A percentile compares a stretch with the other conserved stretches of the same genome.
These are phyloP conservation scores for Arachnomyces sp. DNA, from an alignment of 2,329 filamentous ascomycete genomes.

Conservation along the genomic window DNA sequence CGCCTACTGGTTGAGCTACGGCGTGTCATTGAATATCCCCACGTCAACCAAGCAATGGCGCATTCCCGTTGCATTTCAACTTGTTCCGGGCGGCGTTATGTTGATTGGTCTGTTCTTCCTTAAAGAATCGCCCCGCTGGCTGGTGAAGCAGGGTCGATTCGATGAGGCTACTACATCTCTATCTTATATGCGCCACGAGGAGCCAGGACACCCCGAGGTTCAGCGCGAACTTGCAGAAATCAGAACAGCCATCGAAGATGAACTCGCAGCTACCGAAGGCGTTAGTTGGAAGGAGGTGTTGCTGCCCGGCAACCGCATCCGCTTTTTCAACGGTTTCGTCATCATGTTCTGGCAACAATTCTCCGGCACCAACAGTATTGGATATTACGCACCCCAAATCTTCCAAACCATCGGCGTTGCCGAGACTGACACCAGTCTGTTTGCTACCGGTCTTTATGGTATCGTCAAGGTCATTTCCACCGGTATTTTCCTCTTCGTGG, in stretches of 20 bases:
- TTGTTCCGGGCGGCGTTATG: conserved; percentile 45
- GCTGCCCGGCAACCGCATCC: conserved; percentile 48
- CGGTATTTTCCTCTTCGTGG: conserved; percentile 20
- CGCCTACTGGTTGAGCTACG: conserved; percentile 48
- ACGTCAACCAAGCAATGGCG: conserved; percentile 46
- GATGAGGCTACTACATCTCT: conserved; percentile 36
- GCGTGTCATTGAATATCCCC: conserved; percentile 39
- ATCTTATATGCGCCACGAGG: conserved; percentile 30
- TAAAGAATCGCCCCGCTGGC: conserved; percentile 47
- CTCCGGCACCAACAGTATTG: conserved; percentile 35
- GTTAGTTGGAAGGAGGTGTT: conserved; percentile 17
- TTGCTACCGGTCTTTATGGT: conserved; percentile 22
- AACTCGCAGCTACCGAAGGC: conserved; percentile 15
- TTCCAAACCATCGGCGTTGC: conserved; percentile 26
- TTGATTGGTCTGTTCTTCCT: conserved; percentile 44
- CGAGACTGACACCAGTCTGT: conserved; percentile 1
- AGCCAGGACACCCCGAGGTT: conserved; percentile 18
- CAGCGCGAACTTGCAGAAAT: conserved; percentile 33
- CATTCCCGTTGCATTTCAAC: conserved; percentile 46
- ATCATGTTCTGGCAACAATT: conserved; percentile 53
- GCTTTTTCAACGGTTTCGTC: conserved; percentile 49
- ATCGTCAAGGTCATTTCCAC: conserved; percentile 28
- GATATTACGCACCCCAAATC: conserved; percentile 31
- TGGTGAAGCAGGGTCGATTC: conserved; percentile 45
- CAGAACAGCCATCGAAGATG: conserved; percentile 34